A percentile compares a stretch with the other conserved stretches of the same genome.
Evolutionary conservation across 352 stramenopile genomes (phyloP).

Genomic region (Globisporangium heterothallicum): DNA sequence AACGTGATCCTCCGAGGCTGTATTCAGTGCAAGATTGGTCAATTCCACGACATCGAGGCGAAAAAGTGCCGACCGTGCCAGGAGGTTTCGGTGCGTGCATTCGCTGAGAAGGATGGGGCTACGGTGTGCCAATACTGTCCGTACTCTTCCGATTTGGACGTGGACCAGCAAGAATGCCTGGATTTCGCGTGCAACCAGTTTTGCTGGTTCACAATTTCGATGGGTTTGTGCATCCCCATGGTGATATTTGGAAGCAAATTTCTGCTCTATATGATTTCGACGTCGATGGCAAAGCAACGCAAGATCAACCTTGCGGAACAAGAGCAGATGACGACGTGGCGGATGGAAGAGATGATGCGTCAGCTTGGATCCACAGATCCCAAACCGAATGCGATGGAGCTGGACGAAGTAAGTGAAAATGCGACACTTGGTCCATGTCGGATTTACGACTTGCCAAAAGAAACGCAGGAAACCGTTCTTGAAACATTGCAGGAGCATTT

Average conservation of each 20-base stretch:
- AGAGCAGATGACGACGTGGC: conserved; percentile 64
- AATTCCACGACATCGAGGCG: conserved; percentile 46
- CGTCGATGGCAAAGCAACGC: conserved; percentile 29
- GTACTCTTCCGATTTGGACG: conserved; percentile 48
- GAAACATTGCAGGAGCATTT: conserved; percentile 61
- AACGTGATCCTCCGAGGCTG: conserved; percentile 37
- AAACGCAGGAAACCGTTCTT: conserved; percentile 53
- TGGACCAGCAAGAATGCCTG: conserved; percentile 29
- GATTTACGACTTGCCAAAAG: conserved; percentile 53
- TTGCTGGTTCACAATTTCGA: conserved; percentile 60
- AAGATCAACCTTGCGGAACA: conserved; percentile 49
- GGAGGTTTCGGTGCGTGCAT: conserved; percentile 41
- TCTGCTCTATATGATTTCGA: conserved; percentile 35
- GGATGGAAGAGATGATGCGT: conserved; percentile 58
- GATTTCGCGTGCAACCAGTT: conserved; percentile 46
- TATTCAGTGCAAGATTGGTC: conserved; percentile 55
- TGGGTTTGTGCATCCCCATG: conserved; percentile 40
- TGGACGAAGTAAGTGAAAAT: conserved; percentile 17
- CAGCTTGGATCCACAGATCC: conserved; percentile 27
- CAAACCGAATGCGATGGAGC: conserved; percentile 6
- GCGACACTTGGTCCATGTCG: conserved; percentile 22
- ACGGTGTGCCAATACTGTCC: conserved; percentile 52
- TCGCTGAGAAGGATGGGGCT: conserved; percentile 45
- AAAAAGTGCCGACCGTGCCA: conserved; percentile 35
- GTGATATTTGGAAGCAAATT: conserved; percentile 54